Conservation (phyloP, 1,284 basidiomycete species). For the Chalciporus sp. region DNA sequence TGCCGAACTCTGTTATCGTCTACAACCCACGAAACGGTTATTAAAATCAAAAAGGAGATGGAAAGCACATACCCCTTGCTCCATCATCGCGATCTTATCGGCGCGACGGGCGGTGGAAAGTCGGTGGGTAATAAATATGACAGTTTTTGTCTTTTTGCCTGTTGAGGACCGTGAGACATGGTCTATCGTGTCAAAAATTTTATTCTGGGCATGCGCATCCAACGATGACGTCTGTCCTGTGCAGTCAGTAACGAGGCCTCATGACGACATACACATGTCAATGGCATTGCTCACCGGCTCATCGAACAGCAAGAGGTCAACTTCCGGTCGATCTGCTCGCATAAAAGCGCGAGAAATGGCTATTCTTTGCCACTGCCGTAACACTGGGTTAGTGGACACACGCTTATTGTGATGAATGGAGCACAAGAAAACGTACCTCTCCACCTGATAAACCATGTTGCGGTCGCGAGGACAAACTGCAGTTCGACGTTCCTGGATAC, state of each 20-base stretch:
- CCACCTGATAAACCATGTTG: constrained; percentile 76
- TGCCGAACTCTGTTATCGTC: constrained; percentile 80
- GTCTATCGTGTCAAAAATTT: constrained; percentile 74
- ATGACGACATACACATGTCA: constrained; percentile 19
- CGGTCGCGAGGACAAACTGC: constrained; percentile 32
- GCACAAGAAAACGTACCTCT: constrained; percentile 52
- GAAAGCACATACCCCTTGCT: constrained; percentile 61
- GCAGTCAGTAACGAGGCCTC: constrained; percentile 5
- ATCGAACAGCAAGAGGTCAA: constrained; percentile 80
- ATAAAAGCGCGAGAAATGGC: constrained; percentile 84
- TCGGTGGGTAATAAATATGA: constrained; percentile 84
- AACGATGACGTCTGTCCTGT: constrained; percentile 68
- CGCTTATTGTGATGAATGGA: constrained; percentile 20
- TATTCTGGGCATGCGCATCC: constrained; percentile 78
- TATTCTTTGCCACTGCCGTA: constrained; percentile 78
- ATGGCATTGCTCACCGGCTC: constrained; percentile 58
- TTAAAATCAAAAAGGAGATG: constrained; percentile 18
- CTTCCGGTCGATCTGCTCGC: constrained; percentile 71
- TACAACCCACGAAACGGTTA: constrained; percentile 34
- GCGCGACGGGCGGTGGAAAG: constrained; percentile 77
- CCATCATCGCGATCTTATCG: constrained; percentile 86
- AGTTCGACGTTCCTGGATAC: constrained; percentile 24
- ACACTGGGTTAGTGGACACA: constrained; percentile 16
- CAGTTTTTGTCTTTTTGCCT: constrained; percentile 65
- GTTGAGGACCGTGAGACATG: constrained; percentile 55